Evolutionary conservation across 1,139 yeast species (phyloP), one percentile per base, ranked within the genome.

Genomic region (Geotrichum cucujoidarum): DNA sequence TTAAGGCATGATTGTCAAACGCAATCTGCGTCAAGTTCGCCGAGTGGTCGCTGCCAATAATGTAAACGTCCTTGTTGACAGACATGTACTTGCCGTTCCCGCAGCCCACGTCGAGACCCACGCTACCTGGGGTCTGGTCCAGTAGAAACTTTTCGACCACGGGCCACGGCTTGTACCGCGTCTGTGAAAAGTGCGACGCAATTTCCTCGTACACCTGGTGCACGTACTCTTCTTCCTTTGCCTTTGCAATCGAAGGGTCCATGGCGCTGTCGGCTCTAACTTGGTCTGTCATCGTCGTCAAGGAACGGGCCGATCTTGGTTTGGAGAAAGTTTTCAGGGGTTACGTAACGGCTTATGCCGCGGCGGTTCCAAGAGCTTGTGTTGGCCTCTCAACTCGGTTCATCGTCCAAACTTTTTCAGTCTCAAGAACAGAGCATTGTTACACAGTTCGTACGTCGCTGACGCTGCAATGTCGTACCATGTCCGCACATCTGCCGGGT

Each of bases 151-250:
- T 68, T 48, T 85, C 87, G 16, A 94, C 98, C 14, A 89, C 81
- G 4, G 98, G 98, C 98, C 98, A 92, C 24, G 97, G 97, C 69
- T 87, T 90, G 67, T 89, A 92, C 36, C 98, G 70, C 0, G 98
- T 92, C 57, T 83, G 83, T 2, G 97, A 89, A 64, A 92, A 92
- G 64, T 94, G 98, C 11, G 81, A 61, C 0, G 98, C 98, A 33
- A 92, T 92, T 54, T 86, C 86, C 60, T 92, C 86, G 68, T 92
- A 92, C 2, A 94, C 95, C 18, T 78, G 76, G 65, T 92, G 98
- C 1, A 92, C 98, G 60, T 78, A 85, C 48, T 75, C 74, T 45
- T 82, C 78, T 62, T 92, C 98, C 62, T 81, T 85, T 8, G 62
- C 60, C 25, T 45, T 29, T 2, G 51, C 49, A 25, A 21, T 16